Evolutionary conservation across 192 early-diverging fungal genomes (phyloP), one percentile per base, ranked within the genome.

Genomic region (Coemansia sp.): DNA sequence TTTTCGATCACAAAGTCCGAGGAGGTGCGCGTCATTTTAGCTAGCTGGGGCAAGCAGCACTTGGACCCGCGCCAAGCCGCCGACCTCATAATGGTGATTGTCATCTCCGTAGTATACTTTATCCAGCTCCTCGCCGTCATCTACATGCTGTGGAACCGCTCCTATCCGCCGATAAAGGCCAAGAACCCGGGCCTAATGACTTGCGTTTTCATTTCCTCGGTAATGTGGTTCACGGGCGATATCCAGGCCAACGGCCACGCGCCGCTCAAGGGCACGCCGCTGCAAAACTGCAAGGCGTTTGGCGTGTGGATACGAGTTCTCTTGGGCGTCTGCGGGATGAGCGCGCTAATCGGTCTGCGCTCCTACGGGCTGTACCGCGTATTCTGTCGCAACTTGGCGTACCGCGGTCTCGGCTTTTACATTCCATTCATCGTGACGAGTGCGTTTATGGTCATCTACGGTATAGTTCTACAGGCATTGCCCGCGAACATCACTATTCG

Each of bases 131-230:
- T 65, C 6, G 66, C 68, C 5, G 49, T 73, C 11, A 37, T n/a
- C 1, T 84, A 68, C 38, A 59, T 79, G n/a, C 41, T 84, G 1
- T 70, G 58, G 54, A 79, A 84, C 57, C 74, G 77, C 51, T 71
- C 59, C 41, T 84, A 79, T 62, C 67, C 82, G 51, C 82, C 82
- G 42, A 65, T 84, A 36, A 84, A 84, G 45, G 75, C 82, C 49
- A 84, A 84, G 45, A 76, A 84, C 43, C 77, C 71, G 14, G 59
- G 70, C 2, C 62, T 84, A 22, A 84, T 84, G 82, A 64, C 64
- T 12, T 54, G 61, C 12, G 67, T 64, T 38, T 29, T 79, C 43
- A 32, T 76, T 0, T 49, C 65, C 0, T 62, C 76, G 59, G 64
- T 77, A 22, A 65, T 84, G 12, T 84, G 74, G 73, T 84, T 76